Base-by-base conservation (phyloP, 169 alveolate genomes). In the Sarcocystis neurona region DNA sequence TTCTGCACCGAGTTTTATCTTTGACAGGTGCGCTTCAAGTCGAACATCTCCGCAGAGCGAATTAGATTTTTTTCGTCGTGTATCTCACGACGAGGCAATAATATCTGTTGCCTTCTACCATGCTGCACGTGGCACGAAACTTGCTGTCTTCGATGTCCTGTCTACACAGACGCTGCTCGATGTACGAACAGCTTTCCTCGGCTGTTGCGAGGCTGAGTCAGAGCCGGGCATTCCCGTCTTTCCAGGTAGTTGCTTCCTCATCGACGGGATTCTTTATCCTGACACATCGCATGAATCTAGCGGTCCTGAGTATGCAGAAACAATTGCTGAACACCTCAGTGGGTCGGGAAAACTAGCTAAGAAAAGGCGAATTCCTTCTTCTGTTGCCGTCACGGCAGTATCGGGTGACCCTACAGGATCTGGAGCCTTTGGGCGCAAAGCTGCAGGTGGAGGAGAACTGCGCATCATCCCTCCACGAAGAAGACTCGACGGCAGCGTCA, bases 91-190 rank as follows among this genome's bases (percentile, higher is more conserved):
- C 44, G 84, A 68, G 18, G n/a, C 27, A 23, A 66, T 85, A 8
- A 27, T 85, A 2, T 41, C 85, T 41, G 92, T 89, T 30, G 78
- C 93, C 18, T 84, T 92, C 47, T 92, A 89, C 53, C 94, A 92
- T 34, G 85, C 88, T 32, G 68, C 82, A 15, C 60, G 94, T 44
- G 94, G 94, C 20, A 63, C 79, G 90, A 92, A 92, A 32, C 70
- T 90, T 34, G 89, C 94, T 44, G 91, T 77, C 53, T 89, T 92
- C 70, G 94, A 92, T 60, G 60, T 92, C 23, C 78, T 92, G 15
- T 92, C 84, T 5, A 39, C 85, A 4, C 94, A 92, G 79, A 85
- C 94, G 30, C 88, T 92, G n/a, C 32, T 63, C 23, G 93, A 90
- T 37, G 68, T 92, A 10, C 85, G 84, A 5, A 82, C 84, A 4